Base-by-base conservation (phyloP, 116 monocot genomes). In the Iris pallida region DNA sequence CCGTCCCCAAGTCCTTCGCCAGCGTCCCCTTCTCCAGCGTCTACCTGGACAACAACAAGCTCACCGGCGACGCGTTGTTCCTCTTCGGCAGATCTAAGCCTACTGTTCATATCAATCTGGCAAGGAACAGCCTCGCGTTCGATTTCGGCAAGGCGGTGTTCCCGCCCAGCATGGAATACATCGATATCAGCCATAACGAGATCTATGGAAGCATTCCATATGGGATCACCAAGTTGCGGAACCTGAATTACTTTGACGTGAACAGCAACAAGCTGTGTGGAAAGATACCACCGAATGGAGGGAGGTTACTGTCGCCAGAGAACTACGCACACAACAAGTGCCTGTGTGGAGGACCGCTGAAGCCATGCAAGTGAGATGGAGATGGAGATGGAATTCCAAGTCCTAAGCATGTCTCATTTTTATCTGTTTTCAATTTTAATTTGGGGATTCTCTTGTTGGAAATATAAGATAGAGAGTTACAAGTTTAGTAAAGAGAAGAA, bases 121-220 rank as follows among this genome's bases (percentile, higher is more conserved):
- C 47, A 53, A 2, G 55, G 43, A 68, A 68, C 42, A 41, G n/a
- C 16, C 43, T 68, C 43, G 42, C 41, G 2, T 68, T 68, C 42
- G 55, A 68, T 44, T 42, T 68, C 10, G 16, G 43, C 55, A 14
- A 11, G 44, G 56, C 43, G 55, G 20, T 8, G 6, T 68, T 68
- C n/a, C 68, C 55, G 30, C 42, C 54, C 16, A 68, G 55, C 3
- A 13, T 71, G 53, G 16, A 51, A 18, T 16, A 47, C 12, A 43
- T 71, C 30, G 71, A 71, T 53, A 51, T 71, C 11, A 71, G 53
- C 48, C 71, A 71, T 7, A 71, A 71, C 30, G 11, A 62, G 19
- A 71, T 71, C 13, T 17, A 15, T 16, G 71, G 71, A 2, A 52
- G 61, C 42, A 71, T 71, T 10, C 47, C 71, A 9, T 11, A 16